Percentiles rank a stretch among this genome's conserved stretches.
phyloP scores from a whole-genome alignment of 441 rosid species.

The Adansonia grandidieri region DNA sequence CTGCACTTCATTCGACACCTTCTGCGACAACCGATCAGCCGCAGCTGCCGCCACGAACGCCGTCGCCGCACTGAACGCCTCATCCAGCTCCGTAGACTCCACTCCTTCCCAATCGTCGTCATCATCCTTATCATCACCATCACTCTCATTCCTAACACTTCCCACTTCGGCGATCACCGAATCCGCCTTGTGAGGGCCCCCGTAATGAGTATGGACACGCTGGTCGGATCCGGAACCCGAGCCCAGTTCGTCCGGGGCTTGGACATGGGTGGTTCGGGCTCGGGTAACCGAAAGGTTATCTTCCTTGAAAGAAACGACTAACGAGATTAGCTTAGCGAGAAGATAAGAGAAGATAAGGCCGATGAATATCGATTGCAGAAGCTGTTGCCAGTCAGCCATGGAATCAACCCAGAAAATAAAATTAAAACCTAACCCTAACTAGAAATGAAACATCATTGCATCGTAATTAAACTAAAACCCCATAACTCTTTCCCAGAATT shows the following conservation, averaged over 20 bases:
- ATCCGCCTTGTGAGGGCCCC: slow-evolving; percentile 43
- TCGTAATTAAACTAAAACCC: slow-evolving; percentile 25
- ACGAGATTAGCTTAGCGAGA: slow-evolving; percentile 83
- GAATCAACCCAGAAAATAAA: slow-evolving; percentile 6
- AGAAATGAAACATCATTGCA: background rate
- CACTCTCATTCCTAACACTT: slow-evolving; percentile 66
- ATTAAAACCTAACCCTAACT: slow-evolving; percentile 32
- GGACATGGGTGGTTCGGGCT: slow-evolving; percentile 18
- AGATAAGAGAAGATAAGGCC: slow-evolving; percentile 86
- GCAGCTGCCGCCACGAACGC: slow-evolving; percentile 78
- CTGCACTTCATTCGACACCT: slow-evolving; percentile 67
- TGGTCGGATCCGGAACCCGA: slow-evolving; percentile 29
- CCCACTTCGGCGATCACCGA: slow-evolving; percentile 76
- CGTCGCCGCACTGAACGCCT: slow-evolving; percentile 84
- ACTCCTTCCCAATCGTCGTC: slow-evolving; percentile 94
- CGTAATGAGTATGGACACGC: slow-evolving; percentile 24
- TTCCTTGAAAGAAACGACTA: slow-evolving; percentile 81
- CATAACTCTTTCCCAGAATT: background rate
- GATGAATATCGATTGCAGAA: slow-evolving; percentile 71
- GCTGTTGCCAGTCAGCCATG: slow-evolving; percentile 81
- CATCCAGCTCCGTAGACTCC: slow-evolving; percentile 90
- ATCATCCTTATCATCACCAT: slow-evolving; percentile 35
- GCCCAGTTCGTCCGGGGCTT: slow-evolving; percentile 23
- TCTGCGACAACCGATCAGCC: slow-evolving; percentile 68
- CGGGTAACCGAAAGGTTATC: slow-evolving; percentile 74